phyloP scores from a whole-genome alignment of 2,329 filamentous ascomycete genomes.

The Falciphora oryzae region DNA sequence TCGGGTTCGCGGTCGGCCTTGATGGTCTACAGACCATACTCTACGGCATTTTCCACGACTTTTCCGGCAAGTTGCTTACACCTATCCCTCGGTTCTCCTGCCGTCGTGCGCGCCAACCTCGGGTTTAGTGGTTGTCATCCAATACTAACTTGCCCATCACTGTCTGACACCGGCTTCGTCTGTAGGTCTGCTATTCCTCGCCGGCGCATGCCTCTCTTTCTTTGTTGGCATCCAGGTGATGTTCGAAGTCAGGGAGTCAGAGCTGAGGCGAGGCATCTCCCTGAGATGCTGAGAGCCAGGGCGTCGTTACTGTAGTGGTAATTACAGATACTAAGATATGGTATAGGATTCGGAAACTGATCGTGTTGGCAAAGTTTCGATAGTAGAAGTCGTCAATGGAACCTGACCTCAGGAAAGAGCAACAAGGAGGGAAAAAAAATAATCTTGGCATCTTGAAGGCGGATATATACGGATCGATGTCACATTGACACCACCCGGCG shows the following conservation, averaged over 20 bases:
- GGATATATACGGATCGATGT: background rate
- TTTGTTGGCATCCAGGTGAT: constrained; percentile 89
- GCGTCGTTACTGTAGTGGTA: background rate
- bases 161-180: no score
- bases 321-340: background rate
- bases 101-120: background rate
- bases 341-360: background rate
- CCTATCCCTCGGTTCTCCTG: background rate
- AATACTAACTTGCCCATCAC: constrained; percentile 17
- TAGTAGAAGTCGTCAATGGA: background rate
- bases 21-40: constrained; percentile 79
- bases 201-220: constrained; percentile 63
- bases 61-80: constrained; percentile 48
- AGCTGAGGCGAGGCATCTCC: constrained; percentile 74
- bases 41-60: constrained; percentile 67
- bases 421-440: background rate
- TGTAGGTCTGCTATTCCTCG: constrained; percentile 65
- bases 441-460: no score
- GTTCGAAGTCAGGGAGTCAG: constrained; percentile 88
- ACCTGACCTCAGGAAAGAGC: background rate
- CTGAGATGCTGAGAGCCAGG: constrained; percentile 59
- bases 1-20: constrained; percentile 88
- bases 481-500: background rate
- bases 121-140: background rate
- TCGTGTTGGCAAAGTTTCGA: background rate